Evolutionary conservation across 2,329 filamentous ascomycete species (phyloP), one percentile per base, ranked within the genome.

Genomic region (Pyricularia pennisetigena): DNA sequence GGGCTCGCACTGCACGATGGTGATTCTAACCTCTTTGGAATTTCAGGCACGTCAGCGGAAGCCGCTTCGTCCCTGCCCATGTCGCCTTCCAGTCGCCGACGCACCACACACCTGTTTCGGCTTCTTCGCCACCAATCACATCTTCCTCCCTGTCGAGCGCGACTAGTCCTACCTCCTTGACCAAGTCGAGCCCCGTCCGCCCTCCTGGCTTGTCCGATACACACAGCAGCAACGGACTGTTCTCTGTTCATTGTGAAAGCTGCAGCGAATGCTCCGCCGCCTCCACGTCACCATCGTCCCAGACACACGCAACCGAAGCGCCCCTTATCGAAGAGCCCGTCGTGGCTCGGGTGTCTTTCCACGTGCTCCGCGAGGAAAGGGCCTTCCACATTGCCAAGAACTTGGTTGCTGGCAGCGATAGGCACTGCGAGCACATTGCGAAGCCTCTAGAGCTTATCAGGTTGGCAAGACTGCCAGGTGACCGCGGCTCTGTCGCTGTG

Each of bases 321-420:
- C 81, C 82, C 61, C 85, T 84, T 70, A 74, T 86, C 63, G 89
- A 87, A 78, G 84, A 88, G 70, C 84, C 85, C 8, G 89, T 97
- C 6, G 82, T 97, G 30, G 94, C 93, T 62, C 88, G 93, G 26
- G 84, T 97, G 63, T 97, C 94, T 0, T 89, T 87, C 70, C 92
- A 97, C 78, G 85, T 90, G 20, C 82, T 97, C 67, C 88, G 94
- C 8, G 87, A 97, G 72, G 94, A 98, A 80, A 85, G 94, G 70
- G 90, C 94, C 69, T 97, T 91, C 74, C 91, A 97, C 73, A 91
- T 95, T 72, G 87, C 89, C 74, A 92, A 90, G 78, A 87, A 83
- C 69, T 82, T 97, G 65, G 87, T 89, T 57, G 82, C 86, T 68
- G 88, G 88, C 16, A 88, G 88, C 29, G 92, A 96, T 75, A 89